These are phyloP conservation scores for Microthyrium microscopicum DNA, from an alignment of 2,329 filamentous ascomycete genomes.

Conservation along the genomic window DNA sequence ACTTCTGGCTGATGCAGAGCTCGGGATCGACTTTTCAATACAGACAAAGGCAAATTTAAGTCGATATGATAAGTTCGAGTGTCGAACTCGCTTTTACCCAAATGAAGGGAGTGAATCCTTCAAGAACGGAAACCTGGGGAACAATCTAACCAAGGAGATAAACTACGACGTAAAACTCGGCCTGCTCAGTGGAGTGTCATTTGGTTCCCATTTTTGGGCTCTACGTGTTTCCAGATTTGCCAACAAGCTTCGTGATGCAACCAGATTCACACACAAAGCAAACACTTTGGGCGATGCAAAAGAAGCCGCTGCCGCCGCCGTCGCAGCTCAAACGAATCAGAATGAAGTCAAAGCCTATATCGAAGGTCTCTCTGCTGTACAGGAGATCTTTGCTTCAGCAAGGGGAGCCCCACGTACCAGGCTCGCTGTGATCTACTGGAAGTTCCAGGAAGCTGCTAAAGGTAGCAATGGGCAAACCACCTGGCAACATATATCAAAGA, in stretches of 20 bases:
- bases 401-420: slow-evolving; percentile 14
- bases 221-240: slow-evolving; percentile 17
- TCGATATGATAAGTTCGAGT: slow-evolving; percentile 16
- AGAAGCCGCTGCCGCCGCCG: not conserved
- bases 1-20: slow-evolving; percentile 18
- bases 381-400: slow-evolving; percentile 23
- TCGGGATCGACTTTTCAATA: slow-evolving; percentile 19
- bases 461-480: slow-evolving; percentile 16
- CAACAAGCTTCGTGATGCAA: slow-evolving; percentile 9
- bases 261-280: slow-evolving; percentile 5
- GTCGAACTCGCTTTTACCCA: slow-evolving; percentile 19
- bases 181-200: slow-evolving; percentile 18
- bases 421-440: slow-evolving; percentile 22
- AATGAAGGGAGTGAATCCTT: no score
- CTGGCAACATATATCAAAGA: no score
- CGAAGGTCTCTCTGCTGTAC: slow-evolving; percentile 22
- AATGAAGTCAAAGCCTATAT: slow-evolving; percentile 18
- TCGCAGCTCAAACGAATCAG: slow-evolving; percentile 8
- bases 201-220: slow-evolving; percentile 29
- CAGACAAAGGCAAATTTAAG: slow-evolving; percentile 18
- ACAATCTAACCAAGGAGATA: slow-evolving; percentile 9
- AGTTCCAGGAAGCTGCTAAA: slow-evolving; percentile 17
- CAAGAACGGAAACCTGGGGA: slow-evolving; percentile 14
- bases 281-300: not conserved
- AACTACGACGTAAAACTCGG: slow-evolving; percentile 13